These are phyloP conservation scores for Aspergillus aculeatus DNA, from an alignment of 2,329 filamentous ascomycete genomes.

Conservation along the genomic window DNA sequence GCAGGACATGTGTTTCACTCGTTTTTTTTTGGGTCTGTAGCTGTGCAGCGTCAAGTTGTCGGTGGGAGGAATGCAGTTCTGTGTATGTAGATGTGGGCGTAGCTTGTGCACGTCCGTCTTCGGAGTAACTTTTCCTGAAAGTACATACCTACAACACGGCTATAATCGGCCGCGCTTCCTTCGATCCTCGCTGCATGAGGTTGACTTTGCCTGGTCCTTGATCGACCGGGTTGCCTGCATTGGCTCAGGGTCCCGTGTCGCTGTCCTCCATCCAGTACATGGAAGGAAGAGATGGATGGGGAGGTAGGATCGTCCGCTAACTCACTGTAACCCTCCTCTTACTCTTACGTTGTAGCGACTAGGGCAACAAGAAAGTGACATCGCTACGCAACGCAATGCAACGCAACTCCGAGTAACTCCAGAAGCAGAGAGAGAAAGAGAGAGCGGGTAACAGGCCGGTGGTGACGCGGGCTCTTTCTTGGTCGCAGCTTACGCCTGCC, in stretches of 20 bases:
- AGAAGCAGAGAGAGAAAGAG: background rate
- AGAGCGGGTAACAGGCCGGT: background rate
- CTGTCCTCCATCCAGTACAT: background rate
- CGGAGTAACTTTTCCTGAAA: background rate
- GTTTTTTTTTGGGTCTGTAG: background rate
- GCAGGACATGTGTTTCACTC: background rate
- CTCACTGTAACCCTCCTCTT: background rate
- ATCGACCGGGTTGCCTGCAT: slow-evolving; percentile 14
- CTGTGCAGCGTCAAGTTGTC: background rate
- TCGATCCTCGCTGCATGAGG: background rate
- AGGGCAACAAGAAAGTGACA: background rate
- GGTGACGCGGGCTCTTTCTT: background rate
- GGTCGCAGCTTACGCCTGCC: background rate
- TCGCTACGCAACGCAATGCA: background rate
- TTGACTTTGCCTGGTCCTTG: background rate
- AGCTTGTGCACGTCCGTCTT: background rate
- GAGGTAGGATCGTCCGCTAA: background rate
- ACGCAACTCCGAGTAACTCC: background rate
- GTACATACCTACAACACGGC: background rate
- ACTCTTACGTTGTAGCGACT: background rate
- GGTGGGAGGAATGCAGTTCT: too few relatives aligned
- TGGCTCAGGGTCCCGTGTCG: slow-evolving; percentile 14
- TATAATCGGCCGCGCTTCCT: slow-evolving; percentile 1
- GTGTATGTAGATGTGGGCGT: background rate
- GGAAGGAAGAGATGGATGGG: background rate